Evolutionary conservation across 192 early-diverging fungal species (phyloP).

Genomic region (Kappamyces sp.): DNA sequence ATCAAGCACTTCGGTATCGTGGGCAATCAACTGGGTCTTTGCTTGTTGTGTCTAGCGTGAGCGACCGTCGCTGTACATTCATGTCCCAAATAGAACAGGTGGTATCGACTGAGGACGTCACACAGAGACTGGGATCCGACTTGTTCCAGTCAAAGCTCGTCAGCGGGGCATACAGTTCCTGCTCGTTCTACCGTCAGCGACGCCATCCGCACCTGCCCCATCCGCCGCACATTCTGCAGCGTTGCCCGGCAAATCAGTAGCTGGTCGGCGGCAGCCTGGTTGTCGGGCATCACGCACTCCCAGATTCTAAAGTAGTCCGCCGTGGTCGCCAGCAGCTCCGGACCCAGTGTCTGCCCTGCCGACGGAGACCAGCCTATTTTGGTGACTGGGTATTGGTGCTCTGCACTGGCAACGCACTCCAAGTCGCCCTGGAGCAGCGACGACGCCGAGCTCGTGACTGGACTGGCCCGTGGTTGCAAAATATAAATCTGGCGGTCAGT

Average conservation of each 20-base stretch:
- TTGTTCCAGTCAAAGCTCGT: slow-evolving; percentile 98
- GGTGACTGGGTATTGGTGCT: slow-evolving; percentile 83
- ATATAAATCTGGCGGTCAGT: too few species aligned
- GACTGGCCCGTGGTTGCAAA: too few species aligned
- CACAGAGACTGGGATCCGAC: slow-evolving; percentile 71
- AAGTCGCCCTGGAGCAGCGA: slow-evolving; percentile 43
- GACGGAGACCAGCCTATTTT: slow-evolving; percentile 83
- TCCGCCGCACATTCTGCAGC: slow-evolving; percentile 52
- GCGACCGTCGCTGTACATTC: slow-evolving; percentile 36
- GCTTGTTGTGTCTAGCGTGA: slow-evolving; percentile 70
- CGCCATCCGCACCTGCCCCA: slow-evolving; percentile 7
- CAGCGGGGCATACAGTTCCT: slow-evolving; percentile 81
- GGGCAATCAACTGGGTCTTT: slow-evolving; percentile 98
- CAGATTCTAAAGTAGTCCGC: slow-evolving; percentile 86
- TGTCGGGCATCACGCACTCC: slow-evolving; percentile 56
- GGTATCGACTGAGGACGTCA: slow-evolving; percentile 94
- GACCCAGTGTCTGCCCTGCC: slow-evolving; percentile 16
- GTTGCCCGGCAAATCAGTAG: slow-evolving; percentile 42
- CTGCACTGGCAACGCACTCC: slow-evolving; percentile 64
- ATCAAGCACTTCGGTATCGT: slow-evolving; percentile 97
- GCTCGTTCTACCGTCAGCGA: slow-evolving; percentile 29
- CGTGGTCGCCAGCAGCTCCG: slow-evolving; percentile 81
- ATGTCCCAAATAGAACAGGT: slow-evolving; percentile 99
- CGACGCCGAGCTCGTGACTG: too few species aligned
- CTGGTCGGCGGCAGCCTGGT: slow-evolving; percentile 27